A percentile compares a stretch with the other conserved stretches of the same genome.
These are phyloP conservation scores for Penicillium robsamsonii DNA, from an alignment of 495 filamentous ascomycete genomes.

Conservation along the genomic window DNA sequence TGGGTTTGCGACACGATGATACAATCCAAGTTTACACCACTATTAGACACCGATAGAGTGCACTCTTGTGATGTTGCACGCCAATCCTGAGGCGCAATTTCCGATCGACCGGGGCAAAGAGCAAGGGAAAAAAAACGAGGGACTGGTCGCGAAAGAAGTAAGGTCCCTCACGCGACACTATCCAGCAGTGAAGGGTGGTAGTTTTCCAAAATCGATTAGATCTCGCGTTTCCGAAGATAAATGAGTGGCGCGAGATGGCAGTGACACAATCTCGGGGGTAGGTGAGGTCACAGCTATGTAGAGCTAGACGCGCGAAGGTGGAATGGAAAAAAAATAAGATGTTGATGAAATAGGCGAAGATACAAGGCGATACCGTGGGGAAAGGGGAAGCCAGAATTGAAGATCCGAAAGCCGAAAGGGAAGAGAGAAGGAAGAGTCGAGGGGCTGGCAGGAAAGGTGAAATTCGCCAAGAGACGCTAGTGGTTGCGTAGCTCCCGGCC, in stretches of 20 bases:
- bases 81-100: conserved; percentile 1
- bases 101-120: neutral
- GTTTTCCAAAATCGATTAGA: conserved; percentile 9
- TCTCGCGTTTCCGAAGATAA: conserved; percentile 11
- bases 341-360: conserved; percentile 1
- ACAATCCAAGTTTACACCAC: conserved; percentile 26
- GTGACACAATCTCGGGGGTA: conserved; percentile 3
- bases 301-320: conserved; percentile 2
- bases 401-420: conserved; percentile 24
- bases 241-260: conserved; percentile 9
- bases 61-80: conserved; percentile 9
- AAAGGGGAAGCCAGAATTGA: conserved; percentile 18
- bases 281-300: conserved; percentile 1
- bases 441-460: conserved; percentile 49
- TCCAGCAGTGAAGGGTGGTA: conserved; percentile 6
- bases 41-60: conserved; percentile 2
- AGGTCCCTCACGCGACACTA: conserved; percentile 7
- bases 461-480: conserved; percentile 48
- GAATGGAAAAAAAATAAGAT: conserved; percentile 8
- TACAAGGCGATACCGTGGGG: conserved; percentile 8
- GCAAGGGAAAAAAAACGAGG: neutral
- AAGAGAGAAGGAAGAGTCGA: conserved; percentile 43
- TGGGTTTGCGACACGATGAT: conserved; percentile 44
- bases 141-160: neutral
- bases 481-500: conserved; percentile 48